Base-by-base conservation (phyloP, 441 rosid species). In the Pelargonium citronellum region DNA sequence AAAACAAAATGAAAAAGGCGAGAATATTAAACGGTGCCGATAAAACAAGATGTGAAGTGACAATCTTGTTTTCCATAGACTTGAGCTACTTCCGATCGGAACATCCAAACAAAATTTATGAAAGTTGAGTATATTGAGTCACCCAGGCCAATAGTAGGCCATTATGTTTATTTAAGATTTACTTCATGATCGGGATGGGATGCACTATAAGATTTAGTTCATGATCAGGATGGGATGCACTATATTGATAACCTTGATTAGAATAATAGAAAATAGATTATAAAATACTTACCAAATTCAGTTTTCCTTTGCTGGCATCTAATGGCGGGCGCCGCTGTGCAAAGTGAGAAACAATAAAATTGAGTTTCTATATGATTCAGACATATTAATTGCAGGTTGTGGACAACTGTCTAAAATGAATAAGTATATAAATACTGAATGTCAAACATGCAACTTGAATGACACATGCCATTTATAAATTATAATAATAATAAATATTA, bases 251-350 rank as follows among this genome's bases (percentile, higher is more conserved):
- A n/a, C n/a, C n/a, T n/a, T n/a, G n/a, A n/a, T n/a, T 44, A 44
- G 49, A 44, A 8, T 10, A 11, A 44, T 7, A 44, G 49, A 44
- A 44, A 44, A 34, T 34, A 34, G 39, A 34, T 34, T 34, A 34
- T 4, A 0, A 34, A 34, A 34, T 57, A 80, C 96, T 86, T 84
- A 93, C 98, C 70, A 63, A 37, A 79, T 83, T 85, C 78, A 87
- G 80, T 86, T 82, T 84, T 74, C 89, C 86, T 63, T 86, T 83
- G 57, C 75, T 74, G 46, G 77, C 78, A 81, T 88, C 97, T 20
- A 79, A 24, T 77, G 95, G 86, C 6, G 86, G 88, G 43, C 89
- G 84, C 76, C 92, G 84, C 98, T 93, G 63, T 57, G 91, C 75
- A 79, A 73, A 55, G 57, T 66, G 20, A 68, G 46, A 72, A 19